Percentiles rank a stretch among this genome's conserved stretches.
Evolutionary conservation across 2,329 filamentous ascomycete species (phyloP).

Genomic region (Torrubiellomyces zombiae): DNA sequence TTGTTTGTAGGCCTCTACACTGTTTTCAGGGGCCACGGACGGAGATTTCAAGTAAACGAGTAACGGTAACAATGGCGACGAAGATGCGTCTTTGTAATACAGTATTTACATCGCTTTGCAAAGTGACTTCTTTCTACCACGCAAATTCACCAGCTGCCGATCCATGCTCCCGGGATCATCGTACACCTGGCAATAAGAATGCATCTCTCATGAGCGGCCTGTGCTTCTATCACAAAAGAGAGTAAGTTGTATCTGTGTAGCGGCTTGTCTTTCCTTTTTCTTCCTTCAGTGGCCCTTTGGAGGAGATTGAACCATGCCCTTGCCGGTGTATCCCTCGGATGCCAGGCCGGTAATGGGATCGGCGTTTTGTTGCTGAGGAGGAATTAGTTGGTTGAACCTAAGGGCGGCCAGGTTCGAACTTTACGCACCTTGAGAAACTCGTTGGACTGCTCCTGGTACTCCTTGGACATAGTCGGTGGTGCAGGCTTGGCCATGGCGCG

Average conservation of each 20-base stretch:
- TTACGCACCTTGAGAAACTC: slow-evolving; percentile 73
- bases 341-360: slow-evolving; percentile 77
- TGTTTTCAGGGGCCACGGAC: too few relatives aligned
- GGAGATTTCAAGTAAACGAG: too few relatives aligned
- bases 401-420: not conserved
- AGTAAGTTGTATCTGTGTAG: slow-evolving; percentile 11
- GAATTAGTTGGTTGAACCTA: not conserved
- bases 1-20: too few relatives aligned
- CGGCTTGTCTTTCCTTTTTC: too few relatives aligned
- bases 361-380: slow-evolving; percentile 57
- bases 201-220: slow-evolving; percentile 13
- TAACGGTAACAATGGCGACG: slow-evolving; percentile 12
- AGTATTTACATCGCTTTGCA: slow-evolving; percentile 23
- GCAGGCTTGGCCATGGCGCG: slow-evolving; percentile 54
- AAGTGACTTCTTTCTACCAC: slow-evolving; percentile 14
- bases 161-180: slow-evolving; percentile 15
- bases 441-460: slow-evolving; percentile 91
- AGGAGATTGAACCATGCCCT: slow-evolving; percentile 60
- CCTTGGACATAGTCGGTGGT: slow-evolving; percentile 84
- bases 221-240: slow-evolving; percentile 19
- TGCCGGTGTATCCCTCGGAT: slow-evolving; percentile 61
- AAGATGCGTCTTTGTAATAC: slow-evolving; percentile 23
- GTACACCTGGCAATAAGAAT: slow-evolving; percentile 20
- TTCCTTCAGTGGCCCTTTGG: slow-evolving; percentile 34
- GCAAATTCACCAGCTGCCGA: slow-evolving; percentile 4